These are phyloP conservation scores for Pseudocercospora pini-densiflorae DNA, from an alignment of 2,329 filamentous ascomycete species.

Conservation along the genomic window DNA sequence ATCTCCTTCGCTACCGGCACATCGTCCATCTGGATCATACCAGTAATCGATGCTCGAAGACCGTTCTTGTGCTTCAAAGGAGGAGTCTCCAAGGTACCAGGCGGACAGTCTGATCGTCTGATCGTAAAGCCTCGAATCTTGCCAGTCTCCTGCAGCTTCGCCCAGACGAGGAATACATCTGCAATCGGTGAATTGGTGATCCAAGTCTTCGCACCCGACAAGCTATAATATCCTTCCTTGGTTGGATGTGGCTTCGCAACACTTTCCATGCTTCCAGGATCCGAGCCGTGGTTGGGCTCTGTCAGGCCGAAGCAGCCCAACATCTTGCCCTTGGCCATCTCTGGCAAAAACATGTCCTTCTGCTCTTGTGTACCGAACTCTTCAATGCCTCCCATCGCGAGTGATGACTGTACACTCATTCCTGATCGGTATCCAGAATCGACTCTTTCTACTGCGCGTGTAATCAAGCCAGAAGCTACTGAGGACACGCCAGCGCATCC, in stretches of 20 bases:
- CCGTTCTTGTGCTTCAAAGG: constrained; percentile 95
- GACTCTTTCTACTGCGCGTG: constrained; percentile 85
- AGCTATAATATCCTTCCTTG: constrained; percentile 78
- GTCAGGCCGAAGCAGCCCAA: constrained; percentile 88
- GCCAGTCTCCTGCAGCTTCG: constrained; percentile 85
- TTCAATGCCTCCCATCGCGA: constrained; percentile 92
- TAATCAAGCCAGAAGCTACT: constrained; percentile 88
- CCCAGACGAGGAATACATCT: constrained; percentile 87
- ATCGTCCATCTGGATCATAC: constrained; percentile 95
- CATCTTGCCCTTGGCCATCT: constrained; percentile 80
- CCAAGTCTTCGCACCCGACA: constrained; percentile 90
- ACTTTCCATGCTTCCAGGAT: constrained; percentile 90
- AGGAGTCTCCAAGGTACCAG: constrained; percentile 89
- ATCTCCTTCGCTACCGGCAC: constrained; percentile 87
- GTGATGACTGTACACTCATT: constrained; percentile 90
- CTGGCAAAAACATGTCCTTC: constrained; percentile 81
- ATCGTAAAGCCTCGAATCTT: constrained; percentile 94
- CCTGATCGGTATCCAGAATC: constrained; percentile 91
- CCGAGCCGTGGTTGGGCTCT: constrained; percentile 90
- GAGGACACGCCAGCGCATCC: constrained; percentile 86
- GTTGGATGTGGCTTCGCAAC: constrained; percentile 81
- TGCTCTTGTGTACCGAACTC: constrained; percentile 86
- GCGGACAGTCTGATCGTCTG: constrained; percentile 81
- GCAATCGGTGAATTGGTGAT: constrained; percentile 94
- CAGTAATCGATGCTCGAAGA: constrained; percentile 88